Percentiles rank a stretch among this genome's conserved stretches.
Conservation (phyloP, 2,329 filamentous ascomycete species). For the Ascosphaera apis region DNA sequence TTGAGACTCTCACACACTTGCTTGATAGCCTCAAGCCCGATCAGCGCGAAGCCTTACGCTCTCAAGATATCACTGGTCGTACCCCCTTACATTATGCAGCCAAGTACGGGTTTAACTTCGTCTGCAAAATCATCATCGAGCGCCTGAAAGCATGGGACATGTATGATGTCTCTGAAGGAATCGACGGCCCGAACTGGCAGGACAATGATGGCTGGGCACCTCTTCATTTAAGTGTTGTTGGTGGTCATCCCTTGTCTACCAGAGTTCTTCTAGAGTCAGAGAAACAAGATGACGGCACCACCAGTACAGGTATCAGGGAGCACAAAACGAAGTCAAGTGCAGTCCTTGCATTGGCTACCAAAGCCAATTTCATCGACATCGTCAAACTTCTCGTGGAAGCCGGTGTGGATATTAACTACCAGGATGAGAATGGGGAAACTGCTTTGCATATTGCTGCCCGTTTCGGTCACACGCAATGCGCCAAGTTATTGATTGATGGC, state of each 20-base stretch:
- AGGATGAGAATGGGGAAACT: conserved; percentile 73
- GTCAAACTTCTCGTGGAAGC: conserved; percentile 73
- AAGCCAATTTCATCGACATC: conserved; percentile 64
- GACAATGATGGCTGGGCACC: conserved; percentile 81
- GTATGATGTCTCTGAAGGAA: conserved; percentile 63
- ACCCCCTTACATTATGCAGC: conserved; percentile 28
- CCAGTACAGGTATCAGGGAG: conserved; percentile 38
- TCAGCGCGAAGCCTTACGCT: conserved; percentile 42
- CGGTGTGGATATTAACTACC: conserved; percentile 81
- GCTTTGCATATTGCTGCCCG: conserved; percentile 79
- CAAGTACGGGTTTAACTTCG: conserved; percentile 80
- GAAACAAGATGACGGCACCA: conserved; percentile 41
- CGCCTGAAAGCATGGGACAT: conserved; percentile 77
- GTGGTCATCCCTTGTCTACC: conserved; percentile 71
- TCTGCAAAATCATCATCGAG: conserved; percentile 68
- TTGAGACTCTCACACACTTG: conserved; percentile 39
- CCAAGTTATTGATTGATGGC: conserved; percentile 49
- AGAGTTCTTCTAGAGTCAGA: conserved; percentile 59
- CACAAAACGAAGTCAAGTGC: conserved; percentile 61
- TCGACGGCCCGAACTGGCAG: conserved; percentile 75
- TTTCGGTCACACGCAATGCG: conserved; percentile 65
- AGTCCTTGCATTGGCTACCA: conserved; percentile 70
- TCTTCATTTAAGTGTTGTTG: conserved; percentile 75
- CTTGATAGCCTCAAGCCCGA: conserved; percentile 44
- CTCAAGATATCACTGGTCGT: conserved; percentile 6